phyloP scores from a whole-genome alignment of 768 basidiomycete species.

The Leucosporidium scottii region DNA sequence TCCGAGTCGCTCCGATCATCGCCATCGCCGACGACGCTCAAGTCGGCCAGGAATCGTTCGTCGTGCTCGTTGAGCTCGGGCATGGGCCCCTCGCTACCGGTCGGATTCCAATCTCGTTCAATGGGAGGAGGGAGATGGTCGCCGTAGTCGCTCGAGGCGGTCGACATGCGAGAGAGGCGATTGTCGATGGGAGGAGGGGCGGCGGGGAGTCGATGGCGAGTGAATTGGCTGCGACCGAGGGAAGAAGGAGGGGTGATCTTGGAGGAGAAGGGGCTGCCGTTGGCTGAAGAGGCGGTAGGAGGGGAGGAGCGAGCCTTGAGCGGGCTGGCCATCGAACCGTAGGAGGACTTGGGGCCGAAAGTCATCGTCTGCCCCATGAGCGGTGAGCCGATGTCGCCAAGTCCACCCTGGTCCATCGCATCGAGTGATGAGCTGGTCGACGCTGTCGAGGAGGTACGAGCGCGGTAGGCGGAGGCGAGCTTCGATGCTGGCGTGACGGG shows the following conservation, averaged over 20 bases:
- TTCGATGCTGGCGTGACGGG: not conserved
- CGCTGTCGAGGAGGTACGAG: not conserved
- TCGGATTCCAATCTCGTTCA: not conserved
- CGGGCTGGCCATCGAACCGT: not conserved
- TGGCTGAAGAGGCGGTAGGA: too few species aligned
- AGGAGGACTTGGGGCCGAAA: slow-evolving; percentile 10
- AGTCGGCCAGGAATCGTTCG: slow-evolving; percentile 13
- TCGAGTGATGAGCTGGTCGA: not conserved
- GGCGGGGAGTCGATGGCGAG: not conserved
- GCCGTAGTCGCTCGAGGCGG: not conserved
- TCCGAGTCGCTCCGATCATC: not conserved
- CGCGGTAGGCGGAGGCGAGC: slow-evolving; percentile 1
- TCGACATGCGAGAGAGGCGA: not conserved
- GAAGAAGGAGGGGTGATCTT: not conserved
- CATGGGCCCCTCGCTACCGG: not conserved
- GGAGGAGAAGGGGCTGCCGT: too few species aligned
- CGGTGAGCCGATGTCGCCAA: slow-evolving; percentile 6
- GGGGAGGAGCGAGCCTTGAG: not conserved
- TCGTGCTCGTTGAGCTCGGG: slow-evolving; percentile 4
- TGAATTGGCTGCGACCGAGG: not conserved
- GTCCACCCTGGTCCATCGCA: not conserved
- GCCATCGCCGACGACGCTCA: slow-evolving; percentile 8
- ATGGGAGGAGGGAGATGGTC: not conserved
- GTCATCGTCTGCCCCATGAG: slow-evolving; percentile 9
- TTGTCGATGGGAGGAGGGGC: not conserved